Evolutionary conservation across 2,329 filamentous ascomycete genomes (phyloP).

Genomic region (Exutisphaerella laricina): DNA sequence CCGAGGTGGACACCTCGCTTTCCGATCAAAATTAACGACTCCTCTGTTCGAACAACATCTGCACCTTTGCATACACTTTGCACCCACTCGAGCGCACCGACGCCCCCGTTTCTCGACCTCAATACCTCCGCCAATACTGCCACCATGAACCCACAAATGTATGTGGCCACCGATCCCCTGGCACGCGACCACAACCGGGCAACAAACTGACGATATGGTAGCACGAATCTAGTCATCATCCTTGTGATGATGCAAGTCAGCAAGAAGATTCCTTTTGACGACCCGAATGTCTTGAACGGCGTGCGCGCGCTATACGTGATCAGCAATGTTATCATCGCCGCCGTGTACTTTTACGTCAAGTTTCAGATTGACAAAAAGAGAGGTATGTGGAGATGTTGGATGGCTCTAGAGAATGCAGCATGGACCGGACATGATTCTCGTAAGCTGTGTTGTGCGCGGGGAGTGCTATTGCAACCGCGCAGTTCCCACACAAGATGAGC

Average conservation of each 20-base stretch:
- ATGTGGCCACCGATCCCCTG: constrained; percentile 6
- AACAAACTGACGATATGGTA: constrained; percentile 36
- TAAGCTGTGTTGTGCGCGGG: no score
- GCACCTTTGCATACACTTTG: neutral
- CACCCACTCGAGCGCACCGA: neutral
- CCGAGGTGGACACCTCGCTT: neutral
- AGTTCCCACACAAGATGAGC: no score
- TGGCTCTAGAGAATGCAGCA: no score
- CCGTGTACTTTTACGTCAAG: constrained; percentile 81
- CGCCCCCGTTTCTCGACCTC: neutral
- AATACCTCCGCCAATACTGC: constrained; percentile 10
- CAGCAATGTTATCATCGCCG: constrained; percentile 76
- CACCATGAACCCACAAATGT: constrained; percentile 34
- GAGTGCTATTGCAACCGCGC: no score
- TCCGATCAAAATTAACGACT: neutral
- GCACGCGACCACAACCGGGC: constrained; percentile 7
- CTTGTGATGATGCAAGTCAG: constrained; percentile 97
- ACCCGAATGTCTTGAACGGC: constrained; percentile 63
- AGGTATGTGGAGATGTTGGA: constrained; percentile 55
- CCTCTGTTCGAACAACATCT: neutral
- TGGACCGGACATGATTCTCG: no score
- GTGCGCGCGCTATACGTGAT: constrained; percentile 61
- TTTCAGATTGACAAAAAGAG: constrained; percentile 90
- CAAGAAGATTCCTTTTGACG: constrained; percentile 91
- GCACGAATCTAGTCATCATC: constrained; percentile 90